Percentiles rank a stretch among this genome's conserved stretches.
These are phyloP conservation scores for Emiliania huxleyi DNA, from an alignment of 78 protist genomes.

Conservation along the genomic window DNA sequence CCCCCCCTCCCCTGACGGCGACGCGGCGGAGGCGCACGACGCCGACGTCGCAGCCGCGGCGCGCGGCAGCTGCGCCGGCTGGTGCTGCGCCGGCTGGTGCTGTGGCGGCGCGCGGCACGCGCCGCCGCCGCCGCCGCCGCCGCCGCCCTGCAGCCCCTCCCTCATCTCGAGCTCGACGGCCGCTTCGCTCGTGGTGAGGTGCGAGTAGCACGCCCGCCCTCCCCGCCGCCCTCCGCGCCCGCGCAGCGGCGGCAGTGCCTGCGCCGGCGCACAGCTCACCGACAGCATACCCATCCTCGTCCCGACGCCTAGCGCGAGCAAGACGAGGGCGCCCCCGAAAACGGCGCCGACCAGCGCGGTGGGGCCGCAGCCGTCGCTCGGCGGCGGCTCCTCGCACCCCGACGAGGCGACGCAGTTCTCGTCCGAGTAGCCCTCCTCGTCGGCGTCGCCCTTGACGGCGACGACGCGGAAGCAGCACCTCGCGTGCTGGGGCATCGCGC, in stretches of 20 bases:
- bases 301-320: neutral
- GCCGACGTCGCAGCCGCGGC: neutral
- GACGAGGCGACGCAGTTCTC: neutral
- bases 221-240: neutral
- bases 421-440: neutral
- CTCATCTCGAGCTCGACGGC: neutral
- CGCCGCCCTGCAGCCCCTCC: neutral
- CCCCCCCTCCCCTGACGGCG: neutral
- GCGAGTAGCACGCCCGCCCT: neutral
- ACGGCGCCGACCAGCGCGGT: neutral
- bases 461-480: neutral
- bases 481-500: neutral
- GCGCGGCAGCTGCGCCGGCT: no score
- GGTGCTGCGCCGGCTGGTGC: no score
- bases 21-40: neutral
- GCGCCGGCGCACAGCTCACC: neutral
- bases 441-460: neutral
- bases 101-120: neutral
- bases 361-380: neutral
- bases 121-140: neutral
- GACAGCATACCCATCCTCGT: neutral
- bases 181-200: neutral
- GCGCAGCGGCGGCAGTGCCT: neutral
- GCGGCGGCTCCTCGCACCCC: neutral
- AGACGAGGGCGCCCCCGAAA: neutral